Percentiles rank a stretch among this genome's conserved stretches.
Evolutionary conservation across 2,329 filamentous ascomycete species (phyloP).

Genomic region (Orbilia javanica): DNA sequence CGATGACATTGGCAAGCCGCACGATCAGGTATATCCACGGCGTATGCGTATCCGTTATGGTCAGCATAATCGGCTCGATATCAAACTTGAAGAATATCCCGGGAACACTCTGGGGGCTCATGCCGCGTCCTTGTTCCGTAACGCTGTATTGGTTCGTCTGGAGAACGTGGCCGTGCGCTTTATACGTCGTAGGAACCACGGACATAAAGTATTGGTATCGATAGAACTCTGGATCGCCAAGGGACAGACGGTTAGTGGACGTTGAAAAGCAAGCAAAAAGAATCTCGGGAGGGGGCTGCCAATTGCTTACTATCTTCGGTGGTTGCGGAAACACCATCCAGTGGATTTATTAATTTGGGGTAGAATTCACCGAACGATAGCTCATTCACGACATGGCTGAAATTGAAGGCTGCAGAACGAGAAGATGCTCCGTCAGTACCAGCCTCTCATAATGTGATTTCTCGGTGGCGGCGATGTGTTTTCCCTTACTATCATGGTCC

Average conservation of each 20-base stretch:
- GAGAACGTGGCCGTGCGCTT: slow-evolving; percentile 75
- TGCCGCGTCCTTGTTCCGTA: slow-evolving; percentile 82
- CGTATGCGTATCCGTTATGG: slow-evolving; percentile 83
- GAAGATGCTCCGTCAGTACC: slow-evolving; percentile 1
- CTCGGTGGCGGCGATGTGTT: background rate
- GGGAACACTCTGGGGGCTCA: slow-evolving; percentile 79
- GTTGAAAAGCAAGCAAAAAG: background rate
- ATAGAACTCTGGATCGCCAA: slow-evolving; percentile 78
- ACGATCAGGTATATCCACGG: slow-evolving; percentile 80
- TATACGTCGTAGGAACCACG: slow-evolving; percentile 94
- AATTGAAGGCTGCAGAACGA: slow-evolving; percentile 81
- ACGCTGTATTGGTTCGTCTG: slow-evolving; percentile 98
- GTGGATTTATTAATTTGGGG: slow-evolving; percentile 90
- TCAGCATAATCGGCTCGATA: slow-evolving; percentile 92
- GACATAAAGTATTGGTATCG: slow-evolving; percentile 99
- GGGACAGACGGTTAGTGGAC: background rate
- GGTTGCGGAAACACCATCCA: slow-evolving; percentile 86
- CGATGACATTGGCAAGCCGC: slow-evolving; percentile 88
- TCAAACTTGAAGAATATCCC: slow-evolving; percentile 99
- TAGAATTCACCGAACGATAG: slow-evolving; percentile 98
- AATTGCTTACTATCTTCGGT: slow-evolving; percentile 67
- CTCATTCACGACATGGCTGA: slow-evolving; percentile 95
- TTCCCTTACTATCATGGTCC: slow-evolving; percentile 78
- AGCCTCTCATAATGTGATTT: background rate
- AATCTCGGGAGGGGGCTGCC: background rate